Conservation (phyloP, 306 rosid genomes). For the Benincasa hispida region DNA sequence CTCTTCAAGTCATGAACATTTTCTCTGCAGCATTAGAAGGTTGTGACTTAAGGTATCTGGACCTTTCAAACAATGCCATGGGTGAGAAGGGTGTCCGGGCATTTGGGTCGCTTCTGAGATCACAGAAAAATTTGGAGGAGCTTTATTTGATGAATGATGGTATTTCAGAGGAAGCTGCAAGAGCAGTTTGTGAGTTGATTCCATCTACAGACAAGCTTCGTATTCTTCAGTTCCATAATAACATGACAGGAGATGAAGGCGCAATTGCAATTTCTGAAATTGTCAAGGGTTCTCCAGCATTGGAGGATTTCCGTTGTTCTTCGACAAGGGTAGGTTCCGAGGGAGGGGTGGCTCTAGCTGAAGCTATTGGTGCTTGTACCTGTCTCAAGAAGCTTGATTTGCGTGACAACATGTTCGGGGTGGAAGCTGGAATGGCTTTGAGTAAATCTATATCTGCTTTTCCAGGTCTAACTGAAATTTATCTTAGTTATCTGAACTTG, state of each 20-base stretch:
- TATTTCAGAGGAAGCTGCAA: constrained; percentile 64
- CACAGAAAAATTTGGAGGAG: constrained; percentile 47
- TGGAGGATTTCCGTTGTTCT: constrained; percentile 61
- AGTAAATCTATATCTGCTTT: constrained; percentile 39
- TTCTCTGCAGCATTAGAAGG: constrained; percentile 6
- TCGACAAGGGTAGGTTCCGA: constrained; percentile 54
- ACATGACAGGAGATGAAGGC: constrained; percentile 37
- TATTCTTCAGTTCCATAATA: constrained; percentile 61
- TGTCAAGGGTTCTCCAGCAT: constrained; percentile 36
- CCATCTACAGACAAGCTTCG: constrained; percentile 54
- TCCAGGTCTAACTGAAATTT: constrained; percentile 41
- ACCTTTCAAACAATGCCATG: constrained; percentile 8
- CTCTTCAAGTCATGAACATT: constrained; percentile 1
- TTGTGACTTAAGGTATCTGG: not conserved
- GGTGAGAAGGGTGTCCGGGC: constrained; percentile 9
- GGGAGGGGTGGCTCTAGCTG: constrained; percentile 49
- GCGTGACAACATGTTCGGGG: constrained; percentile 64
- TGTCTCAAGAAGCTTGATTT: constrained; percentile 48
- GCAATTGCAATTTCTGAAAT: constrained; percentile 39
- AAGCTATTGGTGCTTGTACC: constrained; percentile 42
- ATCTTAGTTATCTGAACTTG: constrained; percentile 54
- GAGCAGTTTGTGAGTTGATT: constrained; percentile 51
- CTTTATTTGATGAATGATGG: constrained; percentile 69
- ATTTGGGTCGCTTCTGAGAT: constrained; percentile 6
- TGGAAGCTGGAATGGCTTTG: constrained; percentile 50